phyloP scores from a whole-genome alignment of 116 monocot species.

The Phalaenopsis hybrid region DNA sequence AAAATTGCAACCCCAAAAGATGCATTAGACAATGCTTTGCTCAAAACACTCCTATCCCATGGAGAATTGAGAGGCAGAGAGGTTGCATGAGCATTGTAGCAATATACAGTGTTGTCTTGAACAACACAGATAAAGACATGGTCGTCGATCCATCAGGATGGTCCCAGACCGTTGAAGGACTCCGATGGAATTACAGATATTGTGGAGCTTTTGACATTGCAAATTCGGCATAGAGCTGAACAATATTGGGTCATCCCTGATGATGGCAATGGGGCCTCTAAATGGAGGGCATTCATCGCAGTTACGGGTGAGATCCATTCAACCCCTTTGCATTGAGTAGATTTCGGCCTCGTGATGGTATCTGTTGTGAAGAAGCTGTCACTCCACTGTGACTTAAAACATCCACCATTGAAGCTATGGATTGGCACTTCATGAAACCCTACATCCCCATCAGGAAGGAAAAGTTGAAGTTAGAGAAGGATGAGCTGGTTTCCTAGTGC shows the following conservation, averaged over 20 bases:
- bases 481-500: background rate
- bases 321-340: conserved; percentile 62
- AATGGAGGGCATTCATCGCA: conserved; percentile 84
- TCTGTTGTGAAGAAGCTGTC: conserved; percentile 79
- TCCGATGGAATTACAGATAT: conserved; percentile 37
- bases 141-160: conserved; percentile 68
- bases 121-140: conserved; percentile 50
- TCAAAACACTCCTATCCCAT: conserved; percentile 61
- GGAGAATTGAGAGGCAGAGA: conserved; percentile 26
- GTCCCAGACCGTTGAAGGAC: conserved; percentile 38
- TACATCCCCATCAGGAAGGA: background rate
- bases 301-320: conserved; percentile 72
- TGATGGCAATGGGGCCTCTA: conserved; percentile 86
- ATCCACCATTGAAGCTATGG: conserved; percentile 24
- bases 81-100: conserved; percentile 44
- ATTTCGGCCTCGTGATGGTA: conserved; percentile 68
- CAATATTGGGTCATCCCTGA: conserved; percentile 97
- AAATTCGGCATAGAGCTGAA: conserved; percentile 78
- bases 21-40: conserved; percentile 54
- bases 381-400: conserved; percentile 76
- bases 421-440: background rate
- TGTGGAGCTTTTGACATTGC: conserved; percentile 71
- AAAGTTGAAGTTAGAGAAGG: background rate
- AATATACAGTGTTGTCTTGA: conserved; percentile 74
- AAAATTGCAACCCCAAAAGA: conserved; percentile 43